Conservation (phyloP, 495 filamentous ascomycete species). For the Hypoxylon intermedium region DNA sequence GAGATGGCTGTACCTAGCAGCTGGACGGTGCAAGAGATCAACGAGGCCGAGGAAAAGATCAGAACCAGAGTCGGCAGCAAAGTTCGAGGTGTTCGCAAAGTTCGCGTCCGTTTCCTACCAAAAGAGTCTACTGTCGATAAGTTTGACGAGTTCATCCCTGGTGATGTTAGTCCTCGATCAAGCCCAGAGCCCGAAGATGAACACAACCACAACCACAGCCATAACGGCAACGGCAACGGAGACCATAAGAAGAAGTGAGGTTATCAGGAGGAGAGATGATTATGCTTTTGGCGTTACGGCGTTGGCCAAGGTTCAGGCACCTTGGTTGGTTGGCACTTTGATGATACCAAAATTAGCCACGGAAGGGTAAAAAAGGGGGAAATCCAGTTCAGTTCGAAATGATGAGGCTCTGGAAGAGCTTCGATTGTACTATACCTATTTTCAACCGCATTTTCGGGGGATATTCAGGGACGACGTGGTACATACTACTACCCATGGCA, state of each 20-base stretch:
- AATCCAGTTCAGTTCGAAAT: no score
- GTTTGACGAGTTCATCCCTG: conserved; percentile 79
- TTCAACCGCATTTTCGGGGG: conserved; percentile 9
- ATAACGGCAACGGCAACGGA: conserved; percentile 20
- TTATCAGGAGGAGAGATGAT: conserved; percentile 3
- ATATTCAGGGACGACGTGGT: conserved; percentile 4
- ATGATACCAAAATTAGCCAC: conserved; percentile 31
- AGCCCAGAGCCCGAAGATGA: conserved; percentile 73
- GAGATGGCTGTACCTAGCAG: conserved; percentile 76
- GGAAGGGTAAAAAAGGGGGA: conserved; percentile 10
- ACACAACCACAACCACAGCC: conserved; percentile 53
- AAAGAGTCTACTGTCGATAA: conserved; percentile 62
- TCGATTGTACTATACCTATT: conserved; percentile 31
- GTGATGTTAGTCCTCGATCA: conserved; percentile 65
- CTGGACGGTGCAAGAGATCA: conserved; percentile 73
- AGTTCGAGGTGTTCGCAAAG: conserved; percentile 79
- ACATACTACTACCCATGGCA: conserved; percentile 1
- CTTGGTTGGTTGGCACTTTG: conserved; percentile 19
- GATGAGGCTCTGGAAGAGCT: conserved; percentile 24
- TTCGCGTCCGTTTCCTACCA: conserved; percentile 83
- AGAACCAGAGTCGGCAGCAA: conserved; percentile 72
- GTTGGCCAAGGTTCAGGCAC: conserved; percentile 26
- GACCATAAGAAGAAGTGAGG: conserved; percentile 43
- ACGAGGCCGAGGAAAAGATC: conserved; percentile 73
- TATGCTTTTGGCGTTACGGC: conserved; percentile 37